A percentile compares a stretch with the other conserved stretches of the same genome.
These are phyloP conservation scores for Beta vulgaris DNA, from an alignment of 148 eudicot species.

Conservation along the genomic window DNA sequence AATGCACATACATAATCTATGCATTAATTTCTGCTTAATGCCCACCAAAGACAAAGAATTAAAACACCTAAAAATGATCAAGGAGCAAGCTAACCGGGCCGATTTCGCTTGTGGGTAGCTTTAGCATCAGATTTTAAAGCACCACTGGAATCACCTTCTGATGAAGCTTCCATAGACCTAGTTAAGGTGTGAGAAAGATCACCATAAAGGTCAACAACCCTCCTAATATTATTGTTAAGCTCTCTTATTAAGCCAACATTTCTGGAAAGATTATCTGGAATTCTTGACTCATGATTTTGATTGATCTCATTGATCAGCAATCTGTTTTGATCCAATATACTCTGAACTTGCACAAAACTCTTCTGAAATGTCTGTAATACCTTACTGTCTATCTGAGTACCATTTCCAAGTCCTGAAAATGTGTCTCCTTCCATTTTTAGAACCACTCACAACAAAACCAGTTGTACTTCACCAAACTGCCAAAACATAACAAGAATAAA, in stretches of 20 bases:
- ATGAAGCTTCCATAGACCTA: slow-evolving; percentile 59
- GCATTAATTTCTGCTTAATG: slow-evolving; percentile 22
- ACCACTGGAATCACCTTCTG: slow-evolving; percentile 76
- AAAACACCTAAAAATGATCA: slow-evolving; percentile 16
- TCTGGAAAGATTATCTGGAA: slow-evolving; percentile 66
- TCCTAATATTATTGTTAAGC: slow-evolving; percentile 81
- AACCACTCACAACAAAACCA: background rate
- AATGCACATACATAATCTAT: slow-evolving; percentile 17
- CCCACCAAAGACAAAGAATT: slow-evolving; percentile 26
- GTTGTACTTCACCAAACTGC: slow-evolving; percentile 28
- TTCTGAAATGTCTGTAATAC: slow-evolving; percentile 71
- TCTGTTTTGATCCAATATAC: slow-evolving; percentile 77
- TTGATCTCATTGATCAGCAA: slow-evolving; percentile 79
- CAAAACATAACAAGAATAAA: background rate
- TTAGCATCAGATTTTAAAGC: slow-evolving; percentile 53
- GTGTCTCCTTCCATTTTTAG: slow-evolving; percentile 70
- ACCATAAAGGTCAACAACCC: slow-evolving; percentile 79
- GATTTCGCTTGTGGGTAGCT: slow-evolving; percentile 55
- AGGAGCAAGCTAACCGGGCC: slow-evolving; percentile 46
- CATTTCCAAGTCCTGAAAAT: slow-evolving; percentile 66
- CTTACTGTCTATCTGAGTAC: slow-evolving; percentile 60
- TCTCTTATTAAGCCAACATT: slow-evolving; percentile 82
- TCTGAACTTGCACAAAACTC: slow-evolving; percentile 82
- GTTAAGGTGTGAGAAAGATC: slow-evolving; percentile 70
- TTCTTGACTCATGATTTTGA: slow-evolving; percentile 82